Evolutionary conservation across 192 early-diverging fungal genomes (phyloP).

Genomic region (Glomus cerebriforme): DNA sequence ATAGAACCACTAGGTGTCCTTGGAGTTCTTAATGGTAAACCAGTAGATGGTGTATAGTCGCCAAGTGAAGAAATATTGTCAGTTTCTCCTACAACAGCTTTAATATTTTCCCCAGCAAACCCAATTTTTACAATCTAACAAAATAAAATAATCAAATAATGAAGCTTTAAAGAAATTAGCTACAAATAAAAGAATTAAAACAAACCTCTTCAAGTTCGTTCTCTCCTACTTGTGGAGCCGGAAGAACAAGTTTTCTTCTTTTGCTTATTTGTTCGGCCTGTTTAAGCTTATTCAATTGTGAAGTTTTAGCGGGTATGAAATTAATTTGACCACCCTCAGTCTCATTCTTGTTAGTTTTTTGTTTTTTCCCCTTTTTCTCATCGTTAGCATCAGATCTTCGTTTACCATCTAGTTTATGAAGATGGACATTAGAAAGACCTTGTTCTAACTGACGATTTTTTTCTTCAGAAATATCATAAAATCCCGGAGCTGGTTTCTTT

Average conservation of each 20-base stretch:
- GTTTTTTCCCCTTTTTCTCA: slow-evolving; percentile 75
- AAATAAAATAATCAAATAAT: neutral
- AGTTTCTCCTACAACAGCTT: slow-evolving; percentile 65
- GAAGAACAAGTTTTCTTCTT: slow-evolving; percentile 78
- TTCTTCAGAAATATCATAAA: slow-evolving; percentile 92
- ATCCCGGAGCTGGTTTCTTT: slow-evolving; percentile 82
- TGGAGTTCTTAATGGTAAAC: slow-evolving; percentile 68
- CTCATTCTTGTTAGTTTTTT: slow-evolving; percentile 69
- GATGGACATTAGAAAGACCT: slow-evolving; percentile 67
- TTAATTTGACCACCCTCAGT: slow-evolving; percentile 46
- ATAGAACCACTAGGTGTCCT: slow-evolving; percentile 40
- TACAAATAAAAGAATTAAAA: neutral
- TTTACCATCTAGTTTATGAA: slow-evolving; percentile 87
- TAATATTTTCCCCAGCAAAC: slow-evolving; percentile 73
- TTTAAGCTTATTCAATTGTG: slow-evolving; percentile 56
- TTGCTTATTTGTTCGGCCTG: slow-evolving; percentile 74
- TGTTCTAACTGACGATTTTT: slow-evolving; percentile 63
- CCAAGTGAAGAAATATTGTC: slow-evolving; percentile 65
- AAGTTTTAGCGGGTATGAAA: slow-evolving; percentile 57
- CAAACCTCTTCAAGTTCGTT: slow-evolving; percentile 78
- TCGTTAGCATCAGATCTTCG: slow-evolving; percentile 82
- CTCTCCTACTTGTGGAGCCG: slow-evolving; percentile 89
- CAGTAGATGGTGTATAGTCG: slow-evolving; percentile 65
- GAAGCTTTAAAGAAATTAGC: neutral
- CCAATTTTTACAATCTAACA: slow-evolving; percentile 82